Evolutionary conservation across 2,329 filamentous ascomycete genomes (phyloP).

Genomic region (Ophiocordyceps unilateralis): DNA sequence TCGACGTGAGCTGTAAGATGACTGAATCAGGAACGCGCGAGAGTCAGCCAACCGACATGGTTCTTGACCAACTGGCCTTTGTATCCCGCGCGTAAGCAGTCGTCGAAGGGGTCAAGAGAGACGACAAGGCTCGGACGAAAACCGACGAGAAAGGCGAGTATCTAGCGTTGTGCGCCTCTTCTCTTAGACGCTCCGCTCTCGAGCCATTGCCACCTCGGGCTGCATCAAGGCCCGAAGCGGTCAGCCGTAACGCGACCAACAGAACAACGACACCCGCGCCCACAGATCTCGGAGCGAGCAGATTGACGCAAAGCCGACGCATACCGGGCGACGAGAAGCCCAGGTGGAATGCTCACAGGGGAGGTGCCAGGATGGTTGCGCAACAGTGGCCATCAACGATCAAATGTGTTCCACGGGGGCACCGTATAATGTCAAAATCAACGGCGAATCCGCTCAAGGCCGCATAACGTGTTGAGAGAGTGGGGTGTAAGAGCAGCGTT

Average conservation of each 20-base stretch:
- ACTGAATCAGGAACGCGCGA: too few relatives aligned
- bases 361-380: too few relatives aligned
- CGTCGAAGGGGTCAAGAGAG: too few relatives aligned
- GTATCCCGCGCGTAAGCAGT: too few relatives aligned
- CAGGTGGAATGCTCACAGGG: too few relatives aligned
- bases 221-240: background rate
- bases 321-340: too few relatives aligned
- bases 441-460: background rate
- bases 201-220: background rate
- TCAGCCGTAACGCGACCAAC: background rate
- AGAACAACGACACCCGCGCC: background rate
- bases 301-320: background rate
- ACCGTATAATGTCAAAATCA: background rate
- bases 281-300: background rate
- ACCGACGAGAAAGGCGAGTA: background rate
- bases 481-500: background rate
- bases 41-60: too few relatives aligned
- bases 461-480: too few relatives aligned
- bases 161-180: too few relatives aligned
- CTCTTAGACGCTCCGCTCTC: too few relatives aligned
- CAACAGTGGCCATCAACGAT: background rate
- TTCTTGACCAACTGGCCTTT: too few relatives aligned
- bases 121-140: background rate
- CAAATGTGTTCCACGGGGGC: background rate
- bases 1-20: too few relatives aligned